Percentiles rank a stretch among this genome's conserved stretches.
Evolutionary conservation across 192 early-diverging fungal genomes (phyloP).

Genomic region (Coemansia asiatica): DNA sequence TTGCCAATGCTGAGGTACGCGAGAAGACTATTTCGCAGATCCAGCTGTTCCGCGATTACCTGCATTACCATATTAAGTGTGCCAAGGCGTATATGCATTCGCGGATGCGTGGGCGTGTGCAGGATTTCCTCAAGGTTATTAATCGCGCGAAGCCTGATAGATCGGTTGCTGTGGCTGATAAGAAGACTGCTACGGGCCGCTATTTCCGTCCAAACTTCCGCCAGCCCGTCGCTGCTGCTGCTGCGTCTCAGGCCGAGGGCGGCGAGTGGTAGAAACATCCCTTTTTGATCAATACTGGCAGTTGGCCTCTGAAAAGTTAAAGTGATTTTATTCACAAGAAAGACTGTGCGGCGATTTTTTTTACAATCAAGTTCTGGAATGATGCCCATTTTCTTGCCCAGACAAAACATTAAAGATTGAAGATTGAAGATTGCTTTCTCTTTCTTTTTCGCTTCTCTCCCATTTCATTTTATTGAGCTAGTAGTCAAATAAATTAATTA

Average conservation of each 20-base stretch:
- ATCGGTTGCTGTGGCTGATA: constrained; percentile 62
- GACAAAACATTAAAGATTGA: no score
- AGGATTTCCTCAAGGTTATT: constrained; percentile 95
- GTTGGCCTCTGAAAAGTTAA: no score
- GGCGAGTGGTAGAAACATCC: constrained; percentile 33
- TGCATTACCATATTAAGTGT: constrained; percentile 99
- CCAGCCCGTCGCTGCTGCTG: constrained; percentile 24
- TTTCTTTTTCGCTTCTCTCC: neutral
- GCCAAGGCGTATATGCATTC: constrained; percentile 99
- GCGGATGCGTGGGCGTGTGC: constrained; percentile 92
- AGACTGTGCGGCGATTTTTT: constrained; percentile 12
- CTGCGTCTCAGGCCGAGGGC: constrained; percentile 30
- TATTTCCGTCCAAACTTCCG: constrained; percentile 58
- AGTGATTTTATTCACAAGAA: no score
- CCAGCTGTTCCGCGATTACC: constrained; percentile 96
- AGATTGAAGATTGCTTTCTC: no score
- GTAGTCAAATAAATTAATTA: no score
- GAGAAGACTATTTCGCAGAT: constrained; percentile 94
- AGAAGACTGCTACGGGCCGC: constrained; percentile 65
- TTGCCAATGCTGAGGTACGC: constrained; percentile 65
- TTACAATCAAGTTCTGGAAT: no score
- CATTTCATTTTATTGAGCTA: neutral
- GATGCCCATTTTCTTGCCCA: no score
- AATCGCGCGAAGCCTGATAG: constrained; percentile 96
- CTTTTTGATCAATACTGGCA: no score